These are phyloP conservation scores for Rhytidiadelphus loreus DNA, from an alignment of 225 moss, liverwort and hornwort species.

Conservation along the genomic window DNA sequence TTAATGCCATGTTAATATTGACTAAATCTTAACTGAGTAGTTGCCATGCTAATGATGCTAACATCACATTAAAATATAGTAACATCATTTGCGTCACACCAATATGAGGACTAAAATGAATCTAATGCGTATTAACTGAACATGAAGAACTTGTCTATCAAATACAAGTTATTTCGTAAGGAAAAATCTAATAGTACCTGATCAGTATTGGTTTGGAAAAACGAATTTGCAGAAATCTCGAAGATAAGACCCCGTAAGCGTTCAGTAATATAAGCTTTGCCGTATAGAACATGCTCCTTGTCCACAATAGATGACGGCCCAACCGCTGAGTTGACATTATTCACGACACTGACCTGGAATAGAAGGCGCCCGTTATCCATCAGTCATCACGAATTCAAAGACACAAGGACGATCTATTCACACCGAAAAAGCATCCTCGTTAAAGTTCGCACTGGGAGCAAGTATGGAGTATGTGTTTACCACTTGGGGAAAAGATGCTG, in stretches of 20 bases:
- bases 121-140: not conserved
- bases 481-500: conserved; percentile 69
- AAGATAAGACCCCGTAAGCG: conserved; percentile 73
- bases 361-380: not conserved
- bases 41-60: not conserved
- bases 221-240: conserved; percentile 94
- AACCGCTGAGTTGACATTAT: conserved; percentile 76
- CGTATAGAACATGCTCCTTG: conserved; percentile 73
- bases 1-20: not conserved
- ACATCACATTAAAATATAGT: not conserved
- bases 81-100: not conserved
- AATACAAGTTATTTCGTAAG: too few relatives aligned
- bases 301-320: conserved; percentile 74
- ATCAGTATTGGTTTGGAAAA: conserved; percentile 85
- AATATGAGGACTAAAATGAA: not conserved
- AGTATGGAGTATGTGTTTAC: conserved; percentile 22
- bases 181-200: conserved; percentile 40
- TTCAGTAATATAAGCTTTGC: conserved; percentile 67
- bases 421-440: not conserved
- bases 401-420: not conserved
- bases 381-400: not conserved
- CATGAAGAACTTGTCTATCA: not conserved
- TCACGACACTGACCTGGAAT: conserved; percentile 76
- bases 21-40: not conserved
- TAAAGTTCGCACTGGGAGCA: not conserved